Base-by-base conservation (phyloP, 2,329 filamentous ascomycete species). In the Seiridium cupressi region DNA sequence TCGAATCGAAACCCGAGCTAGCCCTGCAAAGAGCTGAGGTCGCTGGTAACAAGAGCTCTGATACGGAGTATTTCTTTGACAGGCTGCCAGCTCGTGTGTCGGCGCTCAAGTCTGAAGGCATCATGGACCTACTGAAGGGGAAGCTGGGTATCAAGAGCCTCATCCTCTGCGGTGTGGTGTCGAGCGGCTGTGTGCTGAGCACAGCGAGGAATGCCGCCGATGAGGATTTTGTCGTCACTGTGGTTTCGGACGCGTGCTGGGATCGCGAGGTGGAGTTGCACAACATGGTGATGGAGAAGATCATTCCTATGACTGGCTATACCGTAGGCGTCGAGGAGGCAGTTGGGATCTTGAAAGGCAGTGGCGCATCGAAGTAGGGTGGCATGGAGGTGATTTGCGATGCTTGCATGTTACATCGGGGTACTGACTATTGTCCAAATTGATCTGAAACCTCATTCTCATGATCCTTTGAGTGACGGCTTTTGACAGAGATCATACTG, bases 161-260 rank as follows among this genome's bases (percentile, higher is more conserved):
- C 1, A 54, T 63, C 5, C 51, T 66, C 18, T 46, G 51, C 26
- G 64, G 61, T 26, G 58, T 63, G 32, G 54, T 55, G 1, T 57
- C 61, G 3, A 64, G 64, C 46, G 64, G 64, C 35, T 55, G 55
- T 3, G 44, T 66, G 2, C 51, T 64, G 40, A 61, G 64, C 31
- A 66, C 64, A 4, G 55, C 54, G 10, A 34, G 44, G 3, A 56
- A 64, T 5, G 64, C 51, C 13, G 61, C 61, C 7, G 64, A 66
- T 44, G 38, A 57, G 11, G 55, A 55, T 53, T 66, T 66, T 46
- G 58, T 66, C 18, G 61, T 63, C 44, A 55, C 61, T 1, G 61
- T 64, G 18, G 64, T 65, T 10, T 61, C 44, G 51, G 61, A 64
- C 5, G 62, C 61, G 26, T 60, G 55, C 60, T 65, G 62, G 64